phyloP scores from a whole-genome alignment of 2,329 filamentous ascomycete species.

The Beauveria sp. region DNA sequence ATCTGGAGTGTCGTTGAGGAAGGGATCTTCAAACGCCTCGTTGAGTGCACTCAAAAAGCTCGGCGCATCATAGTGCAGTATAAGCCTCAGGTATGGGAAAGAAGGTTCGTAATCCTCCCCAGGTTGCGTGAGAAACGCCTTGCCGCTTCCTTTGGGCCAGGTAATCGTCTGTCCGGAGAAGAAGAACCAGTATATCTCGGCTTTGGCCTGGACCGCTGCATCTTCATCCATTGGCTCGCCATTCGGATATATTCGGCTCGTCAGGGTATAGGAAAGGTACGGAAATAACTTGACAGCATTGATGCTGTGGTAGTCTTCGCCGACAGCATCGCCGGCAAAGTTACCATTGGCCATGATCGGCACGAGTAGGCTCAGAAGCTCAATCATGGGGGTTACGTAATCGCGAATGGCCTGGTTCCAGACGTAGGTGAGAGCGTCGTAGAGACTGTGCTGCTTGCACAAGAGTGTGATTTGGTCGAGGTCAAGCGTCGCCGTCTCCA shows the following conservation, averaged over 20 bases:
- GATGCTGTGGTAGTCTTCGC: conserved; percentile 54
- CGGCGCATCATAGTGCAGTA: conserved; percentile 81
- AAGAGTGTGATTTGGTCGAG: conserved; percentile 86
- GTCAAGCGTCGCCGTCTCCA: conserved; percentile 85
- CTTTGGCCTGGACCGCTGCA: conserved; percentile 70
- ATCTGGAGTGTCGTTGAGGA: conserved; percentile 74
- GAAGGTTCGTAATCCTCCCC: conserved; percentile 55
- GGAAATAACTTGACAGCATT: conserved; percentile 89
- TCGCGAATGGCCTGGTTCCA: conserved; percentile 90
- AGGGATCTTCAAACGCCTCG: conserved; percentile 92
- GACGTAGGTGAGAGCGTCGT: conserved; percentile 92
- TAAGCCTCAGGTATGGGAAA: conserved; percentile 76
- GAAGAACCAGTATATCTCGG: conserved; percentile 84
- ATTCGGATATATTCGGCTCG: conserved; percentile 84
- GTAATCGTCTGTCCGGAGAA: conserved; percentile 74
- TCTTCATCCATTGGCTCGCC: conserved; percentile 66
- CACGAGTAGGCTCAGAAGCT: conserved; percentile 65
- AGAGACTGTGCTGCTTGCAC: conserved; percentile 86
- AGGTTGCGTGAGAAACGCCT: conserved; percentile 54
- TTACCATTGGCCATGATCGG: conserved; percentile 51
- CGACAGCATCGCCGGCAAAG: conserved; percentile 44
- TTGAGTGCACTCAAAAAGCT: conserved; percentile 94
- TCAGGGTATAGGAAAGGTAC: conserved; percentile 86
- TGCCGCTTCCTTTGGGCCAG: conserved; percentile 62
- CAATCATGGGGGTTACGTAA: conserved; percentile 83